Percentiles rank a stretch among this genome's conserved stretches.
Conservation (phyloP, 2,329 filamentous ascomycete genomes). For the Alternaria novae-zelandiae region DNA sequence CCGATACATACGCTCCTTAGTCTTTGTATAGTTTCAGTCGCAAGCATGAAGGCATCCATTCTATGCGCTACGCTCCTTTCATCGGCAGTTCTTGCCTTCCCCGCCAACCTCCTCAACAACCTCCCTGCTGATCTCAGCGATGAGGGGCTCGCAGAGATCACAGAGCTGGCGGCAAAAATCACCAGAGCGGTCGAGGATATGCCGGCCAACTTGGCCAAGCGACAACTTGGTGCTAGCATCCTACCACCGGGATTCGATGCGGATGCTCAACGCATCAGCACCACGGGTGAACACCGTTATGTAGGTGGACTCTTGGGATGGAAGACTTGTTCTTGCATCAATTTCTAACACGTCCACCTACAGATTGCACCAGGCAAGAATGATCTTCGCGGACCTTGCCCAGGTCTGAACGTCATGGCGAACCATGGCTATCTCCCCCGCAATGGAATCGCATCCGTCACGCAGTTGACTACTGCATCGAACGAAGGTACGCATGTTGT, state of each 20-base stretch:
- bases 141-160: background rate
- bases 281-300: background rate
- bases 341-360: background rate
- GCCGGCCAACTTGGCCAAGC: background rate
- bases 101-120: background rate
- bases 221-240: background rate
- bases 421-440: slow-evolving; percentile 44
- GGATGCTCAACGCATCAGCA: background rate
- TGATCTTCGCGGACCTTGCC: slow-evolving; percentile 37
- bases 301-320: background rate
- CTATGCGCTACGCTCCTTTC: background rate
- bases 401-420: slow-evolving; percentile 39
- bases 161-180: background rate
- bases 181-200: background rate
- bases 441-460: slow-evolving; percentile 29
- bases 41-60: background rate
- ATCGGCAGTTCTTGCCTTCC: background rate
- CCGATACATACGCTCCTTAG: background rate
- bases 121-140: background rate
- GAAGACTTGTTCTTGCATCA: background rate
- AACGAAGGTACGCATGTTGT: background rate
- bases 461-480: background rate
- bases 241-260: background rate
- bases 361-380: background rate
- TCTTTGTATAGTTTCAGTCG: background rate